These are phyloP conservation scores for Aspergillus carbonarius DNA, from an alignment of 2,329 filamentous ascomycete species.

Conservation along the genomic window DNA sequence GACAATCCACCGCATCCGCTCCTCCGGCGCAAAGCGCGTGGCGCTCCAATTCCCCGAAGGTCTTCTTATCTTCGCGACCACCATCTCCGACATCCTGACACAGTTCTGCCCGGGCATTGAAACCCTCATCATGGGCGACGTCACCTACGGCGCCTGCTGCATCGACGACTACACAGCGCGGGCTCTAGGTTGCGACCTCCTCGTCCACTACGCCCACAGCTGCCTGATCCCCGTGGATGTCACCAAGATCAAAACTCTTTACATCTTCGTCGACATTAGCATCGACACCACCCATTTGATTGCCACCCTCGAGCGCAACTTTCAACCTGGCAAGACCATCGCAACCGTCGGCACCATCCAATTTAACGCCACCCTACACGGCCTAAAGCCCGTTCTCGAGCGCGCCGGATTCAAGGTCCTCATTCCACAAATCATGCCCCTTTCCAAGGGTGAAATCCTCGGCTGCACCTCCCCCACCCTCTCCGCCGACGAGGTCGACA, in stretches of 20 bases:
- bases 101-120: constrained; percentile 90
- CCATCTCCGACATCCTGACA: constrained; percentile 92
- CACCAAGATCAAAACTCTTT: constrained; percentile 94
- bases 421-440: constrained; percentile 86
- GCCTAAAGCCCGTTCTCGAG: constrained; percentile 73
- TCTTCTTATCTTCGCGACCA: constrained; percentile 90
- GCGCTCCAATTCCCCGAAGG: constrained; percentile 98
- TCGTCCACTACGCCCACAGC: constrained; percentile 96
- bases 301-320: constrained; percentile 84
- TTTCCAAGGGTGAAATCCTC: constrained; percentile 93
- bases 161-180: constrained; percentile 98
- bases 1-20: constrained; percentile 90
- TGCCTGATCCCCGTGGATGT: constrained; percentile 95
- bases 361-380: constrained; percentile 96
- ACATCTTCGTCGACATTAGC: constrained; percentile 97
- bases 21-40: constrained; percentile 73
- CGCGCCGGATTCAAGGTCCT: constrained; percentile 80
- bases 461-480: constrained; percentile 91
- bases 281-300: constrained; percentile 89
- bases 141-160: constrained; percentile 97
- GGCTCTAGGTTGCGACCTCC: constrained; percentile 86
- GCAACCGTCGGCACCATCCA: constrained; percentile 96
- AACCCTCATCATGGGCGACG: constrained; percentile 98
- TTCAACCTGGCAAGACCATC: constrained; percentile 78
- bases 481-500: constrained; percentile 61